Percentiles rank a stretch among this genome's conserved stretches.
Conservation (phyloP, 768 basidiomycete species). For the Collybiopsis luxurians region DNA sequence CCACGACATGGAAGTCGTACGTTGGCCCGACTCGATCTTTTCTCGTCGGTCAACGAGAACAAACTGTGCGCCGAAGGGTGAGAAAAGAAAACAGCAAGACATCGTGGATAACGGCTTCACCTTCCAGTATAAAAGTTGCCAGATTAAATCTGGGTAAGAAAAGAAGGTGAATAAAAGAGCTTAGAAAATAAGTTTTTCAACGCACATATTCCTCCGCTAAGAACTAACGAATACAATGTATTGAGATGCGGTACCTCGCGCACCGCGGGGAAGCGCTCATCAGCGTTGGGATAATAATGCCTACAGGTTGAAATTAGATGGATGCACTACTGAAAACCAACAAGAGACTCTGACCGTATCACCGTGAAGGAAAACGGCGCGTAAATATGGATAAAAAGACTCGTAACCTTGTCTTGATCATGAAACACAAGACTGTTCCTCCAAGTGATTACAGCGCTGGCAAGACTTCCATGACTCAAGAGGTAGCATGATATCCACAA, state of each 20-base stretch:
- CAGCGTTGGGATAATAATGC: conserved; percentile 84
- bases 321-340: not conserved
- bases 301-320: conserved; percentile 35
- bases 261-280: conserved; percentile 84
- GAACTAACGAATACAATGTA: conserved; percentile 67
- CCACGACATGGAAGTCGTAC: conserved; percentile 87
- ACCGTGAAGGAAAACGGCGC: conserved; percentile 89
- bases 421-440: conserved; percentile 98
- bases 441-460: conserved; percentile 97
- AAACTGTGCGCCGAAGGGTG: conserved; percentile 51
- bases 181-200: conserved; percentile 6
- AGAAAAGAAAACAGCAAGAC: not conserved
- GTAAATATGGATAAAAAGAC: conserved; percentile 93
- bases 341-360: conserved; percentile 60
- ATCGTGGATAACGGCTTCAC: conserved; percentile 27
- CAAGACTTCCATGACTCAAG: conserved; percentile 86
- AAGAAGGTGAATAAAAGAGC: conserved; percentile 1
- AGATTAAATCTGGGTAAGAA: conserved; percentile 68
- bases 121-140: conserved; percentile 96
- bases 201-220: conserved; percentile 85
- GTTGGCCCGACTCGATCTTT: conserved; percentile 89
- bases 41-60: conserved; percentile 83
- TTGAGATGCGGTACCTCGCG: conserved; percentile 64
- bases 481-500: conserved; percentile 93
- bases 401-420: conserved; percentile 94